Conservation (phyloP, 768 basidiomycete genomes). For the Saitozyma sp. region DNA sequence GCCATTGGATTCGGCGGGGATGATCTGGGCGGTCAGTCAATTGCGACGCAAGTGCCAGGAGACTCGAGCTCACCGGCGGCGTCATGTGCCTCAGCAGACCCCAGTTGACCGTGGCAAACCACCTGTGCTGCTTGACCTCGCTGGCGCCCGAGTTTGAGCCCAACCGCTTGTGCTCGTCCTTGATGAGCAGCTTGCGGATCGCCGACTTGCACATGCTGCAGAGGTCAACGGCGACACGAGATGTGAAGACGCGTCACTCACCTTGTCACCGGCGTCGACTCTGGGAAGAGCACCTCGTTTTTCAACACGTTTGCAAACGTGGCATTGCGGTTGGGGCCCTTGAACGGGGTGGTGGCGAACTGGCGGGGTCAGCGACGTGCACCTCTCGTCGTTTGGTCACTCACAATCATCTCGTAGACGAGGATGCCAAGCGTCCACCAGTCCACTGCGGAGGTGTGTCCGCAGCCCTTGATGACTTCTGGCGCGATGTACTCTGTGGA, state of each 20-base stretch:
- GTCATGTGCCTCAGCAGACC: conserved; percentile 86
- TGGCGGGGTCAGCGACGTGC: conserved; percentile 51
- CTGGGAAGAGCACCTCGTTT: conserved; percentile 80
- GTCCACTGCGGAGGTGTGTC: conserved; percentile 97
- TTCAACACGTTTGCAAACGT: conserved; percentile 95
- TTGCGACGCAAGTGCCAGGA: conserved; percentile 2
- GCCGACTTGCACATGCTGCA: conserved; percentile 81
- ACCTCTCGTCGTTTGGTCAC: conserved; percentile 11
- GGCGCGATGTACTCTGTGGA: conserved; percentile 93
- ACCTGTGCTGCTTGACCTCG: conserved; percentile 98
- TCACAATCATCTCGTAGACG: conserved; percentile 81
- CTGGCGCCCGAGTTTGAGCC: conserved; percentile 94
- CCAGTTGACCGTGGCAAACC: conserved; percentile 97
- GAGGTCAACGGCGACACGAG: conserved; percentile 6
- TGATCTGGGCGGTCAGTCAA: conserved; percentile 61
- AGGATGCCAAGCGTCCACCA: conserved; percentile 99
- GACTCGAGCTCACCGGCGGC: conserved; percentile 72
- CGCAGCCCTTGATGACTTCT: conserved; percentile 93
- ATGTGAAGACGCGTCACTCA: conserved; percentile 52
- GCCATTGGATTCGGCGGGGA: conserved; percentile 74
- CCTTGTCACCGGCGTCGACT: conserved; percentile 74
- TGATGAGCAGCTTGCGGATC: conserved; percentile 81
- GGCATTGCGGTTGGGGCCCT: conserved; percentile 87
- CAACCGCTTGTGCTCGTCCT: conserved; percentile 81
- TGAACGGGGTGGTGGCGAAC: conserved; percentile 99